Percentiles rank a stretch among this genome's conserved stretches.
Evolutionary conservation across 345 rosid genomes (phyloP).

Genomic region (Kandelia obovata): DNA sequence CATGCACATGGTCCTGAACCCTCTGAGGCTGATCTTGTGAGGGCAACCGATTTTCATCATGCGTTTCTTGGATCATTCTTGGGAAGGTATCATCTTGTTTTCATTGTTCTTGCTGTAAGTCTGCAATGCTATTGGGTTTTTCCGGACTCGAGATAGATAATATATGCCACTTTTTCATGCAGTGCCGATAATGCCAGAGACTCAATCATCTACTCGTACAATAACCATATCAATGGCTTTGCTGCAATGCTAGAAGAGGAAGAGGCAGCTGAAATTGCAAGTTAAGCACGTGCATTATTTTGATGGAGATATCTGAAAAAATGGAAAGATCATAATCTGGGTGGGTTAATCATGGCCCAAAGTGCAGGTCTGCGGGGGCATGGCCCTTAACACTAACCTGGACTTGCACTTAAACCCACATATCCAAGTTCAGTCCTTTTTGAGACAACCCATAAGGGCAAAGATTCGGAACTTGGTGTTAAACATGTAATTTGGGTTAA

Average conservation of each 20-base stretch:
- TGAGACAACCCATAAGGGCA: too few species aligned
- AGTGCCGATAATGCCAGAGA: conserved; percentile 38
- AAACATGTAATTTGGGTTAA: too few species aligned
- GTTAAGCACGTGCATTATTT: conserved; percentile 14
- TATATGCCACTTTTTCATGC: neutral
- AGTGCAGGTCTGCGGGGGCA: too few species aligned
- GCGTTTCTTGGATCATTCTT: conserved; percentile 29
- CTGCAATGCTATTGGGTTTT: too few species aligned
- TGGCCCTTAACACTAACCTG: too few species aligned
- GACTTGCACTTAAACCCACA: too few species aligned
- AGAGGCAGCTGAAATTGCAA: conserved; percentile 37
- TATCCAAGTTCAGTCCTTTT: too few species aligned
- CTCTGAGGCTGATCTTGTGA: conserved; percentile 7
- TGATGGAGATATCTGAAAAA: too few species aligned
- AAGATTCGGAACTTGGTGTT: too few species aligned
- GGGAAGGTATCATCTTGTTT: conserved; percentile 24
- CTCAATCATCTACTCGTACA: conserved; percentile 47
- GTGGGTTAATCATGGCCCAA: too few species aligned
- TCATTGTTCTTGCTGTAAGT: neutral
- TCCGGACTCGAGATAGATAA: neutral
- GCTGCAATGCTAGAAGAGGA: conserved; percentile 45
- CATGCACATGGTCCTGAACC: conserved; percentile 16
- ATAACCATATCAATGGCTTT: conserved; percentile 49
- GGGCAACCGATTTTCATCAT: conserved; percentile 24
- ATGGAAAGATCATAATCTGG: too few species aligned